phyloP scores from a whole-genome alignment of 164 flowering plant species.

The Pachysandra terminalis region DNA sequence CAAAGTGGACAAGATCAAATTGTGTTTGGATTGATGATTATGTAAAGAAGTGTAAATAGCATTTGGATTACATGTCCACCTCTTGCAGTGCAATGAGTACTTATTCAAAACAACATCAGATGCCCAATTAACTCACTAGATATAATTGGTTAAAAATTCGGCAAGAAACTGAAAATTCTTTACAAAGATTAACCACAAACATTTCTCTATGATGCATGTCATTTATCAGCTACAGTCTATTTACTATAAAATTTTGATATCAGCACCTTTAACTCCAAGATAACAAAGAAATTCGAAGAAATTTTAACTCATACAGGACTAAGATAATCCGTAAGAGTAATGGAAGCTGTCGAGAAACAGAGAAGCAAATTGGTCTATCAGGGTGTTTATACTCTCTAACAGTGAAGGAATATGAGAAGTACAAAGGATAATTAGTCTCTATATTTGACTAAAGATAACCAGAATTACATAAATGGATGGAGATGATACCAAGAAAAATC shows the following conservation, averaged over 20 bases:
- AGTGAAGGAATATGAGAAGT: neutral
- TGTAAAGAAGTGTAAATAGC: no score
- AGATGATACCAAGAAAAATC: neutral
- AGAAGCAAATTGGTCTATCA: neutral
- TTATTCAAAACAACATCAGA: no score
- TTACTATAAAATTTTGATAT: no score
- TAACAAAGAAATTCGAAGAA: no score
- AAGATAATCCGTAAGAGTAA: neutral
- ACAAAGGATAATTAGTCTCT: neutral
- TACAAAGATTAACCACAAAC: no score
- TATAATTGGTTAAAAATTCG: neutral
- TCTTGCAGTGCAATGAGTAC: no score
- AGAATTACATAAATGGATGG: no score
- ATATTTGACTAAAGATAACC: no score
- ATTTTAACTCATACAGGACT: neutral
- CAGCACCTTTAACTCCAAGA: neutral
- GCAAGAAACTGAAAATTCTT: neutral
- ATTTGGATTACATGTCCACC: no score
- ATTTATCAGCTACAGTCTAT: neutral
- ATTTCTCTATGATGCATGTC: neutral
- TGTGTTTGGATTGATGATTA: no score
- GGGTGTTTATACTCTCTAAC: neutral
- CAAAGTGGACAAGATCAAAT: no score
- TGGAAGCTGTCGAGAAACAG: neutral
- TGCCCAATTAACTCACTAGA: no score